Base-by-base conservation (phyloP, 2,329 filamentous ascomycete species). In the Fusarium sp. region DNA sequence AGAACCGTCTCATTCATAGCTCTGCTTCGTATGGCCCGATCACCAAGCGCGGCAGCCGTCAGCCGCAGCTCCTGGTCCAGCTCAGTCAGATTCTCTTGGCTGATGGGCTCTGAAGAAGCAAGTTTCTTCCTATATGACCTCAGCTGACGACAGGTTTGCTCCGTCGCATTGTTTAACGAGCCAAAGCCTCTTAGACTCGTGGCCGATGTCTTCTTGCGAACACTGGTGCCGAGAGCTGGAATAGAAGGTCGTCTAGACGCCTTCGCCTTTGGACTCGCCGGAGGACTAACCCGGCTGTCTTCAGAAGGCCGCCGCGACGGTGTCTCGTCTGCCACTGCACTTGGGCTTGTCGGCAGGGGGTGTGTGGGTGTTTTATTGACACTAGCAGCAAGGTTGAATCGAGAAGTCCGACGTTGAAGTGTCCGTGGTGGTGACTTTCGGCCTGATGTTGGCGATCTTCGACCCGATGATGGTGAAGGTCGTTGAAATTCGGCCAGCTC, bases 401-500 rank as follows among this genome's bases (percentile, higher is more conserved):
- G 76, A 11, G 87, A 88, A 14, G 82, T 80, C 50, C 84, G 83
- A 32, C 83, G 81, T 27, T 80, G 77, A 6, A 88, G 61, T 0
- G 80, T 77, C 52, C 85, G 78, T 2, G 84, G 81, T 1, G 86
- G 85, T 1, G 85, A 88, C 21, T 79, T 79, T 39, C 82, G 79
- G 4, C 83, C 82, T 8, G 74, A 71, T 9, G 78, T 73, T 33
- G 86, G 85, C 1, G 85, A 88, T 21, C 79, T 79, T 38, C 82
- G 79, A 4, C 83, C 82, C 7, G 74, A 71, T 9, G 78, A 73
- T 9, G 79, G 69, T 1, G 80, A 78, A 4, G 82, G 78, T 5
- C 84, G 78, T 61, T 87, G 85, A 58, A 96, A 93, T 58, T 93
- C 91, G 9, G 92, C 90, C 36, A 98, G 79, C 69, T 98, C 94